Evolutionary conservation across 441 rosid genomes (phyloP).

Genomic region (Kokia cookei): DNA sequence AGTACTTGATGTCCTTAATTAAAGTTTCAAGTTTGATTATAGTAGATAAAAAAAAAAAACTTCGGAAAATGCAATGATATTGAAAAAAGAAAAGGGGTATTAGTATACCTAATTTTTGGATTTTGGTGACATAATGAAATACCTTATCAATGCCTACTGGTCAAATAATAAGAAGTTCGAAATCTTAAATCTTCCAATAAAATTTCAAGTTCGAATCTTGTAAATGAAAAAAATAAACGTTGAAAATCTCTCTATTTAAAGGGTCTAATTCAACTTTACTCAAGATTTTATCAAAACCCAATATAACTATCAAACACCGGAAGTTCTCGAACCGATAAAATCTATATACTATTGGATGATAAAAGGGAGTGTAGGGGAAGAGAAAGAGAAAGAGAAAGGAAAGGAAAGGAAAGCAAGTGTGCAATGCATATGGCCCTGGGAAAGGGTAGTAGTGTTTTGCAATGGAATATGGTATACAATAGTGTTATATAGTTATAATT

Average conservation of each 20-base stretch:
- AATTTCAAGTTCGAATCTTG: no score
- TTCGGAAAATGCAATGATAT: neutral
- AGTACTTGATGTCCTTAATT: no score
- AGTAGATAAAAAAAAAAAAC: no score
- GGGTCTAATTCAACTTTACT: no score
- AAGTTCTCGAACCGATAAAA: no score
- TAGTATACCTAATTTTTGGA: neutral
- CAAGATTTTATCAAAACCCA: no score
- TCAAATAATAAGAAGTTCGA: no score
- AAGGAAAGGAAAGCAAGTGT: slow-evolving; percentile 18
- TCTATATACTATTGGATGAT: neutral
- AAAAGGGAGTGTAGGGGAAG: neutral
- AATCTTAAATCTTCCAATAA: no score
- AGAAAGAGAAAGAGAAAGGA: neutral
- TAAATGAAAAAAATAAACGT: no score
- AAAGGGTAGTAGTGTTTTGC: slow-evolving; percentile 4
- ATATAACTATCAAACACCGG: no score
- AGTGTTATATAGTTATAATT: neutral
- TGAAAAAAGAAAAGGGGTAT: neutral
- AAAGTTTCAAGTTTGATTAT: no score
- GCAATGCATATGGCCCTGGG: slow-evolving; percentile 23
- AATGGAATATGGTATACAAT: slow-evolving; percentile 1
- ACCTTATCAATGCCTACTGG: neutral
- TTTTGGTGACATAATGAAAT: slow-evolving; percentile 18
- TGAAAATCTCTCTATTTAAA: no score